Evolutionary conservation across 306 rosid species (phyloP).

Genomic region (Quercus engelmannii): DNA sequence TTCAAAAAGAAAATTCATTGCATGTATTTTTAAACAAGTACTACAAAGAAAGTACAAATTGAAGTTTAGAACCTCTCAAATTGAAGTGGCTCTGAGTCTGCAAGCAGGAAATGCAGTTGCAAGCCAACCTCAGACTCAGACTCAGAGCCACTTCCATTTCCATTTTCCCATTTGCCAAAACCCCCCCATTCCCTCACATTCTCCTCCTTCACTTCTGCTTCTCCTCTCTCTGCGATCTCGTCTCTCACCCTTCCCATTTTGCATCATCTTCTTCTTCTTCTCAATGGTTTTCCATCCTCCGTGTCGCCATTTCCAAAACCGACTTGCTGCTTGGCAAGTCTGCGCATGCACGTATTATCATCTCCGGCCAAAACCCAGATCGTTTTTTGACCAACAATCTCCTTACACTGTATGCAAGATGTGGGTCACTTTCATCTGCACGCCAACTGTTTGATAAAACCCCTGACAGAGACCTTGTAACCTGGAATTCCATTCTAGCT

Average conservation of each 20-base stretch:
- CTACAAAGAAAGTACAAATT: not conserved
- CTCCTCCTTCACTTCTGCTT: not conserved
- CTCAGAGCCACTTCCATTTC: conserved; percentile 6
- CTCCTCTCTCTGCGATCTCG: not conserved
- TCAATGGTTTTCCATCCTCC: conserved; percentile 66
- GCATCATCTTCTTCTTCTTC: conserved; percentile 11
- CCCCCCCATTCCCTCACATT: not conserved
- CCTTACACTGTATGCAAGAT: conserved; percentile 61
- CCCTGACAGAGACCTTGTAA: conserved; percentile 57
- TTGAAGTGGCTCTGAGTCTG: not conserved
- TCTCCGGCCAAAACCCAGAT: conserved; percentile 38
- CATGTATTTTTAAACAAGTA: not conserved
- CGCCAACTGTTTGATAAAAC: conserved; percentile 64
- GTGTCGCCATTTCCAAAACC: conserved; percentile 48
- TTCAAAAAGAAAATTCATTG: too few species aligned
- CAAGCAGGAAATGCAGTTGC: conserved; percentile 34
- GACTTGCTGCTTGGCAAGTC: conserved; percentile 59
- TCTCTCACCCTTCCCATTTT: not conserved
- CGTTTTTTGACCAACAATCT: conserved; percentile 67
- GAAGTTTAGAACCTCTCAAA: too few species aligned
- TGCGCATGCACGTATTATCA: conserved; percentile 53
- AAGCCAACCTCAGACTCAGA: conserved; percentile 13
- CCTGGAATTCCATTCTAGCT: conserved; percentile 78
- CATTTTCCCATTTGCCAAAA: not conserved
- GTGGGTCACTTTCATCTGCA: conserved; percentile 56